Base-by-base conservation (phyloP, 768 basidiomycete genomes). In the Naematelia aurantialba region DNA sequence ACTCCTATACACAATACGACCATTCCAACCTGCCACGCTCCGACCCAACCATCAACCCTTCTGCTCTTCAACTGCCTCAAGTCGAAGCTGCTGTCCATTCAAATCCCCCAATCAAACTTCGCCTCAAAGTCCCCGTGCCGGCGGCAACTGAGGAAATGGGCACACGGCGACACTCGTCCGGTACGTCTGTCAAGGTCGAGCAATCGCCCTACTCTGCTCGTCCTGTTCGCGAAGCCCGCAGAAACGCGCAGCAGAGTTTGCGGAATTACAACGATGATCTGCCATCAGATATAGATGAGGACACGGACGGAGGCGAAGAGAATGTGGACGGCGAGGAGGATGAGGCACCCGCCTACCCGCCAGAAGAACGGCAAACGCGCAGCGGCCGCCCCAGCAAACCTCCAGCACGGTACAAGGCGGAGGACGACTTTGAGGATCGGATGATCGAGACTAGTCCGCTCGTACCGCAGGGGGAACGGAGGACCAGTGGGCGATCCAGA, bases 401-500 rank as follows among this genome's bases (percentile, higher is more conserved):
- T 39, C 53, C 59, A 5, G 12, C 31, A 1, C 42, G 19, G 19
- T 50, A 47, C 29, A 24, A 22, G 12, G 45, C 19, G 14, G 53
- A 46, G 1, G 51, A 55, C 45, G 26, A 46, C 4, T 56, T 29
- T 29, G 55, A 56, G 22, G 24, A 56, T 19, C 44, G 21, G 14
- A 29, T 52, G 27, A 52, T 52, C 26, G 57, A 58, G 2, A 51
- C 34, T 4, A 51, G 48, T 44, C 56, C 56, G 3, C 8, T 52
- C 1, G 8, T 51, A 39, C 34, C 34, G 34, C 34, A 39, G 17
- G 17, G 17, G 8, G 34, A 39, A 17, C 8, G 34, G 17, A 8
- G 34, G 17, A 39, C 34, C 52, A 58, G 60, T 27, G 60, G 56
- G 26, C 55, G 60, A 39, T 61, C 55, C 5, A 39, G 34, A 17